phyloP scores from a whole-genome alignment of 2,329 filamentous ascomycete species.

The Ramularia endophylla region DNA sequence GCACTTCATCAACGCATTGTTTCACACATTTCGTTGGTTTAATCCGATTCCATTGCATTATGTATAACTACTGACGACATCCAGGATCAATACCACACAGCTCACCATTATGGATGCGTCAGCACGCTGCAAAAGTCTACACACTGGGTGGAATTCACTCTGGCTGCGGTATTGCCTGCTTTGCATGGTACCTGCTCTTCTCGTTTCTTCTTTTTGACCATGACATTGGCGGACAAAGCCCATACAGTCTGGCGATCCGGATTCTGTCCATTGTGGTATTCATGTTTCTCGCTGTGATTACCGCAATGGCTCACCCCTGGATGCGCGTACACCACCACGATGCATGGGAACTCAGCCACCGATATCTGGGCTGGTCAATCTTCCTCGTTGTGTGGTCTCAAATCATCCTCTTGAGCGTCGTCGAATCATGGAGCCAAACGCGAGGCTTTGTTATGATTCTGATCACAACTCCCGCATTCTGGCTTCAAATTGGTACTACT shows the following conservation, averaged over 20 bases:
- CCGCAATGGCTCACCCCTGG: slow-evolving; percentile 54
- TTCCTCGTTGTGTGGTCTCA: slow-evolving; percentile 61
- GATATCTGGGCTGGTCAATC: slow-evolving; percentile 66
- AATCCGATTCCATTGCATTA: no score
- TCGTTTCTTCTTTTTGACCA: slow-evolving; percentile 26
- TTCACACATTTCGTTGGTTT: slow-evolving; percentile 22
- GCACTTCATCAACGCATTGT: slow-evolving; percentile 37
- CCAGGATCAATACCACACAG: slow-evolving; percentile 25
- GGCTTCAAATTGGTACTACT: slow-evolving; percentile 63
- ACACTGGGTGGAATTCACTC: slow-evolving; percentile 38
- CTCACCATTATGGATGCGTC: slow-evolving; percentile 32
- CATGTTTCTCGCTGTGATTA: slow-evolving; percentile 53
- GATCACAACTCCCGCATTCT: slow-evolving; percentile 52
- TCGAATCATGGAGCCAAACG: slow-evolving; percentile 13
- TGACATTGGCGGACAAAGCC: slow-evolving; percentile 12
- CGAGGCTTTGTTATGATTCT: slow-evolving; percentile 34
- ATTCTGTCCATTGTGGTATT: slow-evolving; percentile 56
- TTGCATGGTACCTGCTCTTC: slow-evolving; percentile 41
- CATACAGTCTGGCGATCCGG: slow-evolving; percentile 14
- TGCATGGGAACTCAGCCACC: slow-evolving; percentile 64
- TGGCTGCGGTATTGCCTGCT: slow-evolving; percentile 32
- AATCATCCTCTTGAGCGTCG: slow-evolving; percentile 45
- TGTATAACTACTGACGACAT: no score
- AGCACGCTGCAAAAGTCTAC: slow-evolving; percentile 36
- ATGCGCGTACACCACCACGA: slow-evolving; percentile 61